Base-by-base conservation (phyloP, 768 basidiomycete genomes). In the Daedaleopsis sinensis region DNA sequence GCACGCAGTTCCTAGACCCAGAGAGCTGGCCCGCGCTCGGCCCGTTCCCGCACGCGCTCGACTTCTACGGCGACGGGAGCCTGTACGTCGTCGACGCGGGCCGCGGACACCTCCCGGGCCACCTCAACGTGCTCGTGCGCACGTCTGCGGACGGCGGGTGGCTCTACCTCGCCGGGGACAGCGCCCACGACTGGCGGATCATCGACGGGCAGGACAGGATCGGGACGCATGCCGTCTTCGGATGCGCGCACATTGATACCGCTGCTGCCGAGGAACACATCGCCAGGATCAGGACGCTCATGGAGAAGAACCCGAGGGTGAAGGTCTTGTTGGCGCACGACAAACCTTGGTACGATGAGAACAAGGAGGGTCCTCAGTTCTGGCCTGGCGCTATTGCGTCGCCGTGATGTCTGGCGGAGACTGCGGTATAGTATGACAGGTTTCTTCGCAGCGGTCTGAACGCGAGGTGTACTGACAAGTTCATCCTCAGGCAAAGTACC, bases 11-110 rank as follows among this genome's bases (percentile, higher is more conserved):
- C 52, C 57, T 82, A 23, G 59, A 68, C 37, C 60, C 69, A 2
- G 74, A 74, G 1, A 74, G 76, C 69, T 59, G 64, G 53, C 68
- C 70, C 36, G 72, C 81, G 32, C 68, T 86, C 44, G 84, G 82
- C 0, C 82, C 82, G 1, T 85, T 84, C 68, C 80, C 82, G 27
- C 65, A 65, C 37, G 79, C 82, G 3, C 63, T 80, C n/a, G 84
- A 88, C 71, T 80, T 78, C 66, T 85, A 81, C 62, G 78, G 78
- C 13, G 86, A 88, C 59, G 86, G 85, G 5, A 83, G 81, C 63
- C 64, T 85, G 38, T 87, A 83, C 64, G 76, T 87, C 61, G 68
- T 87, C 61, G 81, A 87, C 63, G 78, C 84, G 3, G 54, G 58
- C 8, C 78, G 83, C 1, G 85, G 85, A 0, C 85, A 87, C 65